A percentile compares a stretch with the other conserved stretches of the same genome.
Evolutionary conservation across 148 eudicot species (phyloP).

Genomic region (Mesembryanthemum crystallinum): DNA sequence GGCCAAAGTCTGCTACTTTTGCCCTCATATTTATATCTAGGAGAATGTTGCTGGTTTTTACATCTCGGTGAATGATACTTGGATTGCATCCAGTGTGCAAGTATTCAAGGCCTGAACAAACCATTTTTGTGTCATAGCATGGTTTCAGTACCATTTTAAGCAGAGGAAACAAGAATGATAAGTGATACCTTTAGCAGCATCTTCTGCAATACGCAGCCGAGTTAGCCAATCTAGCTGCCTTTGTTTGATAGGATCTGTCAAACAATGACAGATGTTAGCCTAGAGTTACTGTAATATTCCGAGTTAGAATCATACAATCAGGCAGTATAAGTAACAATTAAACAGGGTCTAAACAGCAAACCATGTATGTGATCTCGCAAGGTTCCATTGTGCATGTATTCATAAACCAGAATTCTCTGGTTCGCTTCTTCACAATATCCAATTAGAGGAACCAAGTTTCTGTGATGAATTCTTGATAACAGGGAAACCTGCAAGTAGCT

Average conservation of each 20-base stretch:
- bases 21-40: conserved; percentile 96
- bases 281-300: not conserved
- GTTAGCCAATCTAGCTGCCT: conserved; percentile 78
- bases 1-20: conserved; percentile 92
- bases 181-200: conserved; percentile 86
- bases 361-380: conserved; percentile 88
- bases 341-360: conserved; percentile 23
- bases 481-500: conserved; percentile 66
- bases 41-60: conserved; percentile 95
- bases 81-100: conserved; percentile 98
- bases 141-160: not conserved
- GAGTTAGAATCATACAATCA: not conserved
- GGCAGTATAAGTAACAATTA: not conserved
- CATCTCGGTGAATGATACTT: conserved; percentile 89
- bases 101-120: conserved; percentile 76
- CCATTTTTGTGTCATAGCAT: conserved; percentile 6
- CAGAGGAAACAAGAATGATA: conserved; percentile 10
- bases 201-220: conserved; percentile 89
- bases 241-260: conserved; percentile 56
- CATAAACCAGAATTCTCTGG: conserved; percentile 84
- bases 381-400: conserved; percentile 96
- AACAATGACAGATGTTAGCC: conserved; percentile 9
- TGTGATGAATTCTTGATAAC: conserved; percentile 90
- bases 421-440: conserved; percentile 95
- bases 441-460: conserved; percentile 89